These are phyloP conservation scores for Thelonectria olida DNA, from an alignment of 2,329 filamentous ascomycete genomes.

Conservation along the genomic window DNA sequence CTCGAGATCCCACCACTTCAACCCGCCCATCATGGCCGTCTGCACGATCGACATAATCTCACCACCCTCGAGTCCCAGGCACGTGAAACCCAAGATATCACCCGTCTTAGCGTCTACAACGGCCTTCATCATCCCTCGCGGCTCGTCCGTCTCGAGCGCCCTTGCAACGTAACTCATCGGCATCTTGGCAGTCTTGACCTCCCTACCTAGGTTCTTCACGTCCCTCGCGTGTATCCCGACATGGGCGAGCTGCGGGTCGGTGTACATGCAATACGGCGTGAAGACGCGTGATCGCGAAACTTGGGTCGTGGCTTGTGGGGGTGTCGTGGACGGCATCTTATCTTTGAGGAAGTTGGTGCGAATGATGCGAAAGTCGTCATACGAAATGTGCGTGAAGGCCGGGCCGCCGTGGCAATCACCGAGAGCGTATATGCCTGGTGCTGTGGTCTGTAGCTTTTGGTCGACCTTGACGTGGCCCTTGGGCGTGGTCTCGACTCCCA, in stretches of 20 bases:
- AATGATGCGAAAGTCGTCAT: conserved; percentile 64
- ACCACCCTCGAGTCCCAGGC: conserved; percentile 60
- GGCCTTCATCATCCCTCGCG: conserved; percentile 62
- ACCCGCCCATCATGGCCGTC: conserved; percentile 59
- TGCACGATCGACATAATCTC: conserved; percentile 64
- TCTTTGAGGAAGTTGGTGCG: conserved; percentile 52
- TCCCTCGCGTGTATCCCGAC: conserved; percentile 58
- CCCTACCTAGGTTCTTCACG: conserved; percentile 37
- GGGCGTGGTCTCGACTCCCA: conserved; percentile 51
- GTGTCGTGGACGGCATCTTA: conserved; percentile 34
- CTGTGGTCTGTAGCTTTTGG: conserved; percentile 54
- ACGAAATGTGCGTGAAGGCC: conserved; percentile 65
- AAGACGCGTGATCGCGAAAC: conserved; percentile 42
- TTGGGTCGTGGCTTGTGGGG: conserved; percentile 37
- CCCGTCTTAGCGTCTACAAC: conserved; percentile 57
- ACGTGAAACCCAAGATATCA: conserved; percentile 62
- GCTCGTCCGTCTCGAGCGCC: conserved; percentile 61
- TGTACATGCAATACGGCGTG: conserved; percentile 61
- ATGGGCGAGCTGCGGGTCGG: conserved; percentile 62
- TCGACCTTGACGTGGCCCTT: conserved; percentile 56
- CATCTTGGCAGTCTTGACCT: conserved; percentile 57
- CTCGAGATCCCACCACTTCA: conserved; percentile 55
- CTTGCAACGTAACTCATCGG: conserved; percentile 61
- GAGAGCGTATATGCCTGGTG: conserved; percentile 55
- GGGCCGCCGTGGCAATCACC: conserved; percentile 63